Evolutionary conservation across 83 land plant species (phyloP), one percentile per base, ranked within the genome.

Genomic region (Diphasiastrum complanatum): DNA sequence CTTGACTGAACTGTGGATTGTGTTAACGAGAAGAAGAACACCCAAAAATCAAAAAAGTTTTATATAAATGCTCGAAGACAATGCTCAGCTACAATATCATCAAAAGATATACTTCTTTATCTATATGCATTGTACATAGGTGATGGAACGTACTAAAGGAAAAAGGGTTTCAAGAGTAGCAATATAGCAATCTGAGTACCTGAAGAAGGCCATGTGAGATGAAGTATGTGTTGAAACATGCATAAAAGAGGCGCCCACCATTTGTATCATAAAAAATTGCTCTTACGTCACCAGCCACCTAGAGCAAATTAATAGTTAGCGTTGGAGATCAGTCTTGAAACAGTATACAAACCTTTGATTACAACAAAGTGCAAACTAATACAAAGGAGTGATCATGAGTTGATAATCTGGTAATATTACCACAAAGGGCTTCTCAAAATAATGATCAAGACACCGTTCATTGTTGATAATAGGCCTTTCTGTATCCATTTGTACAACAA

Each of bases 401-500:
- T 32, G 22, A 26, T 57, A 64, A 28, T 25, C 26, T 38, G 10
- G 2, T 11, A 37, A 16, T 35, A 72, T 52, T 73, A 84, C 85
- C 43, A 33, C 61, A 14, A 79, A 23, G 41, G 89, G 89, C 60
- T 73, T 65, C 8, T 85, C 82, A 60, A 81, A 85, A 61, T 72
- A 73, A 49, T 65, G 65, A 46, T 77, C 85, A 5, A 85, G 78
- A 41, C 85, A 85, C 23, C 61, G 54, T 57, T 81, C 81, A 67
- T 76, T 71, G 64, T 72, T 72, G 36, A 75, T 23, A 8, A 60
- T 27, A 20, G 82, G 53, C 28, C 56, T 55, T 53, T 85, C 80
- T 45, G 81, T 81, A 61, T 85, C 89, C 85, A 84, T 84, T 64
- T 81, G 88, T 30, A 75, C 71, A 16, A 79, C 83, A 43, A 70